phyloP scores from a whole-genome alignment of 192 early-diverging fungal genomes.

The Coemansia sp. region DNA sequence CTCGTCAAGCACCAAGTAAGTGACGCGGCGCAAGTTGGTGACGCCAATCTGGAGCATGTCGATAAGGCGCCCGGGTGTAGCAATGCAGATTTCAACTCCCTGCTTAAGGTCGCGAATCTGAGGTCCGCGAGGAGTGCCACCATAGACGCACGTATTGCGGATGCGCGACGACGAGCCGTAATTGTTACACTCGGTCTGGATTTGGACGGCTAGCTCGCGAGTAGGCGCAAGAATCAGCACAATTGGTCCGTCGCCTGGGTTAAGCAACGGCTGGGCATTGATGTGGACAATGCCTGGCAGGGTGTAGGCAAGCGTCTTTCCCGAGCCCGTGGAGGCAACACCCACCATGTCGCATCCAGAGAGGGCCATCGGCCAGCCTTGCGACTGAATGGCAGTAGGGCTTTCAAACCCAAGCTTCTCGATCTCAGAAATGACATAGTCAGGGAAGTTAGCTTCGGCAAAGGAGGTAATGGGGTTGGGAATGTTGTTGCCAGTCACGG shows the following conservation, averaged over 20 bases:
- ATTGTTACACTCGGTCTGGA: conserved; percentile 92
- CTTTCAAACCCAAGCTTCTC: conserved; percentile 75
- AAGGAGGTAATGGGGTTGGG: conserved; percentile 89
- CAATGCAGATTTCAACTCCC: conserved; percentile 95
- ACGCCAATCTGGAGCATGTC: conserved; percentile 89
- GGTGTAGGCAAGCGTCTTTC: conserved; percentile 94
- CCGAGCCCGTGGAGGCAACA: conserved; percentile 82
- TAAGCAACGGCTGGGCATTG: conserved; percentile 90
- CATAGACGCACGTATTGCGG: conserved; percentile 93
- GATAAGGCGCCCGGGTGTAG: conserved; percentile 96
- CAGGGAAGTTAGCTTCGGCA: conserved; percentile 88
- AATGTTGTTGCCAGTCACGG: conserved; percentile 73
- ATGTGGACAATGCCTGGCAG: conserved; percentile 98
- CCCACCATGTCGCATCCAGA: conserved; percentile 92
- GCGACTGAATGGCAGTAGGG: conserved; percentile 93
- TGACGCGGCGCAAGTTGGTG: conserved; percentile 91
- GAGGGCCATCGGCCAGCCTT: conserved; percentile 99
- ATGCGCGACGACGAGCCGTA: conserved; percentile 86
- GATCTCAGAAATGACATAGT: conserved; percentile 88
- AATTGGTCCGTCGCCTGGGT: conserved; percentile 94
- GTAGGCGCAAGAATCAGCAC: conserved; percentile 95
- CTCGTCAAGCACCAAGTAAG: conserved; percentile 96
- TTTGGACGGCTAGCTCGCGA: conserved; percentile 95
- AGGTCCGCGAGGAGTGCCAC: conserved; percentile 86
- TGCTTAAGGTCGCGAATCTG: conserved; percentile 82